Percentiles rank a stretch among this genome's conserved stretches.
phyloP scores from a whole-genome alignment of 2,329 filamentous ascomycete species.

The Ramularia collo-cygni region DNA sequence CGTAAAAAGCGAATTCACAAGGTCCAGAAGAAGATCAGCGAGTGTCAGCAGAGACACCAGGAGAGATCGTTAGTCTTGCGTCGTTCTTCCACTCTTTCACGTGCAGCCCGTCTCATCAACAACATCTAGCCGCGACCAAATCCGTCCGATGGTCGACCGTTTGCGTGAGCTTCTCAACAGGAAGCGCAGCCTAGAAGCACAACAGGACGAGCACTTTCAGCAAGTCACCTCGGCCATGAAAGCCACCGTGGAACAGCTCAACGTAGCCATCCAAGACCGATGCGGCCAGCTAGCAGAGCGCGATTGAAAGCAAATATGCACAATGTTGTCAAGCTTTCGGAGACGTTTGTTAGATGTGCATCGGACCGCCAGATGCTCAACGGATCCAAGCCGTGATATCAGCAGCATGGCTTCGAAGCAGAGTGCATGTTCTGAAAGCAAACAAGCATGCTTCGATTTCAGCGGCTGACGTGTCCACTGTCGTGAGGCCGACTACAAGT shows the following conservation, averaged over 20 bases:
- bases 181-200: slow-evolving; percentile 13
- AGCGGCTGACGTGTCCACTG: too few relatives aligned
- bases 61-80: slow-evolving; percentile 8
- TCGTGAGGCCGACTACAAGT: too few relatives aligned
- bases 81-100: background rate
- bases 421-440: too few relatives aligned
- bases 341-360: too few relatives aligned
- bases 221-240: slow-evolving; percentile 10
- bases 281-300: slow-evolving; percentile 5
- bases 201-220: slow-evolving; percentile 9
- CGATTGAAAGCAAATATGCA: too few relatives aligned
- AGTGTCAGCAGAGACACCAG: slow-evolving; percentile 4
- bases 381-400: too few relatives aligned
- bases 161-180: slow-evolving; percentile 17
- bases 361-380: too few relatives aligned
- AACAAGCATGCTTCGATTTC: too few relatives aligned
- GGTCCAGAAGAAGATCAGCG: slow-evolving; percentile 9
- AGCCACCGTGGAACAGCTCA: slow-evolving; percentile 14
- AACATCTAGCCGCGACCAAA: slow-evolving; percentile 4
- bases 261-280: slow-evolving; percentile 15
- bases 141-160: slow-evolving; percentile 17
- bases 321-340: background rate
- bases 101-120: background rate
- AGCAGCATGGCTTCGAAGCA: too few relatives aligned
- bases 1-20: slow-evolving; percentile 7